phyloP scores from a whole-genome alignment of 2,329 filamentous ascomycete genomes.

The Hymenoscyphus linearis region DNA sequence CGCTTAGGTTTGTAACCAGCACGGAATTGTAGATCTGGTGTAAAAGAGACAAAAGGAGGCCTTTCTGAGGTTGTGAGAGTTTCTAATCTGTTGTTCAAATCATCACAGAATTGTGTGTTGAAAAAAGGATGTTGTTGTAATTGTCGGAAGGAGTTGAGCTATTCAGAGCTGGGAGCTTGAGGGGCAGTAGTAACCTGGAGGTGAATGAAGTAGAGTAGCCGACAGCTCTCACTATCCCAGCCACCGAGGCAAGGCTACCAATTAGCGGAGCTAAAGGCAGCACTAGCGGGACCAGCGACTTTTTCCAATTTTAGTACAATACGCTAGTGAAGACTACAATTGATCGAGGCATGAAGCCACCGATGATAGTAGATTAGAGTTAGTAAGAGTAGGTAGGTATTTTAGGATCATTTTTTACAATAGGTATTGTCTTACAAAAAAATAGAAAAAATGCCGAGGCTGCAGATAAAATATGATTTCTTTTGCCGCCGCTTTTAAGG shows the following conservation, averaged over 20 bases:
- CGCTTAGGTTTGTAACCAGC: background rate
- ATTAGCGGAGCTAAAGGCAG: background rate
- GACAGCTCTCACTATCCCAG: background rate
- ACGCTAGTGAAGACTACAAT: too few species aligned
- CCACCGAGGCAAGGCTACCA: background rate
- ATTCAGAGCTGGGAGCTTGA: background rate
- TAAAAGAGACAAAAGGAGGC: background rate
- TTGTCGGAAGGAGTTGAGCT: background rate
- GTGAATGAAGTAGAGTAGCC: too few species aligned
- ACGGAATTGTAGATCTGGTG: background rate
- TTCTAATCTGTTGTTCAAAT: background rate
- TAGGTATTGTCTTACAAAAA: too few species aligned
- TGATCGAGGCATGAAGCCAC: too few species aligned
- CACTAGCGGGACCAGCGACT: background rate
- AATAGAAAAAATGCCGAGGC: too few species aligned
- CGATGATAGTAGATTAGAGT: too few species aligned
- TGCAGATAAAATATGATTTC: background rate
- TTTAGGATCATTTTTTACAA: too few species aligned
- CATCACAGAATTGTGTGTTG: background rate
- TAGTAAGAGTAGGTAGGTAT: too few species aligned
- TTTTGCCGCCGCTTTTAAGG: background rate
- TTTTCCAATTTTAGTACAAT: too few species aligned
- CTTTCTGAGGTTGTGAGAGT: background rate
- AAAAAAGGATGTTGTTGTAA: background rate
- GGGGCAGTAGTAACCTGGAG: background rate